Base-by-base conservation (phyloP, 306 rosid species). In the Sphenostylis stenocarpa region DNA sequence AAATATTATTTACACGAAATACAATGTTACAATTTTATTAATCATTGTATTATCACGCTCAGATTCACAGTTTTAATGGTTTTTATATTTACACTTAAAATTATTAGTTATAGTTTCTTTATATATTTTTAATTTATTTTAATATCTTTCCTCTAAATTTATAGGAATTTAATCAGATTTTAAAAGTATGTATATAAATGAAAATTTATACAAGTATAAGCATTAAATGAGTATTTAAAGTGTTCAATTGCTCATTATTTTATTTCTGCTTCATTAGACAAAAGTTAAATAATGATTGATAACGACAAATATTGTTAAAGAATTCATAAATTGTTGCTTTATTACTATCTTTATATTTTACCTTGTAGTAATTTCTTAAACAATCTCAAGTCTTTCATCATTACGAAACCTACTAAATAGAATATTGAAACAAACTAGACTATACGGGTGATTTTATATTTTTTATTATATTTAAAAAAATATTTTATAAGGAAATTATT, bases 331-430 rank as follows among this genome's bases (percentile, higher is more conserved):
- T 63, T 72, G 12, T 39, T 1, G 23, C 7, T 53, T 53, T 13
- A 52, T 53, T 52, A 66, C 13, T 17, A 51, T 21, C 23, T 53
- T 65, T 20, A 66, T 52, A 21, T 10, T 64, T 72, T 17, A 47
- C 65, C 65, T 33, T 62, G 58, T 74, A 31, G 38, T 39, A 14
- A 39, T 39, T 33, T 71, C 10, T 16, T 28, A 43, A 73, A 43
- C 77, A 58, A 12, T 28, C 69, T 61, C 34, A 28, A 56, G 21
- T 55, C 60, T 45, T 53, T 55, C 61, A 31, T 65, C 53, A 44
- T 41, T 64, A 11, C 7, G 13, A 53, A 52, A 17, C 41, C 47
- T 52, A 52, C 23, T 49, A 63, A 14, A 23, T 29, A 39, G 58
- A 70, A 23, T 33, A 51, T 19, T 39, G 33, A 41, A 53, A 19